Percentiles rank a stretch among this genome's conserved stretches.
Evolutionary conservation across 1,284 basidiomycete genomes (phyloP).

Genomic region (Inonotus hispidus): DNA sequence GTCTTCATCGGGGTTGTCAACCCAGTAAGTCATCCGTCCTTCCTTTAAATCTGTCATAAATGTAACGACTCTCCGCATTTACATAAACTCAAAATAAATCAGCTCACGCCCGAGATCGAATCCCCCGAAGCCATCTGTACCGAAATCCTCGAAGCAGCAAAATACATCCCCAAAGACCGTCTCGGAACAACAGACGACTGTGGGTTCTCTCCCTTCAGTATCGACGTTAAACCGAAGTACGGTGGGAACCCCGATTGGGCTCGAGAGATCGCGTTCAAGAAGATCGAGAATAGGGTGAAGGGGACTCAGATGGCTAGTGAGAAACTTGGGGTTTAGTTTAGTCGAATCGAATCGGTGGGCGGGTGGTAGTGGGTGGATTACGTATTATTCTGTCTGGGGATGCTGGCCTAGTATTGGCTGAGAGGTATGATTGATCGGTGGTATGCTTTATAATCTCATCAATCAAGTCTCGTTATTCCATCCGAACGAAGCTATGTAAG

Average conservation of each 20-base stretch:
- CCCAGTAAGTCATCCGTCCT: conserved; percentile 6
- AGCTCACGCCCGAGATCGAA: conserved; percentile 21
- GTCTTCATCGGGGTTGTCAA: conserved; percentile 24
- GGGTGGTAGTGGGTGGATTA: no score
- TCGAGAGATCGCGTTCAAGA: conserved; percentile 22
- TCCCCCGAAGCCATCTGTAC: conserved; percentile 20
- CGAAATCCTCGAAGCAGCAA: conserved; percentile 20
- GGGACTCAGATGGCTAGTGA: conserved; percentile 22
- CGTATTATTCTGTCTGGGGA: no score
- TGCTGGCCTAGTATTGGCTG: no score
- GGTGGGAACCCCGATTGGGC: conserved; percentile 21
- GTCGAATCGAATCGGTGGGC: no score
- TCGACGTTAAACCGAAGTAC: conserved; percentile 22
- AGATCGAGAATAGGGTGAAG: conserved; percentile 22
- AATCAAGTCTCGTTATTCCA: no score
- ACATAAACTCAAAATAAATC: no score
- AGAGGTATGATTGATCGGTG: no score
- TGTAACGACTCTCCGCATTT: no score
- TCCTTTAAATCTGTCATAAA: neutral
- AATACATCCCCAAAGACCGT: conserved; percentile 22
- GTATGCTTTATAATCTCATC: no score
- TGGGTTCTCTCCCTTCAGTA: conserved; percentile 24
- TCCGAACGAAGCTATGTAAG: no score
- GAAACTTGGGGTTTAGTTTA: conserved; percentile 15
- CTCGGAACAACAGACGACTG: conserved; percentile 25